Base-by-base conservation (phyloP, 345 rosid genomes). In the Melaleuca alternifolia region DNA sequence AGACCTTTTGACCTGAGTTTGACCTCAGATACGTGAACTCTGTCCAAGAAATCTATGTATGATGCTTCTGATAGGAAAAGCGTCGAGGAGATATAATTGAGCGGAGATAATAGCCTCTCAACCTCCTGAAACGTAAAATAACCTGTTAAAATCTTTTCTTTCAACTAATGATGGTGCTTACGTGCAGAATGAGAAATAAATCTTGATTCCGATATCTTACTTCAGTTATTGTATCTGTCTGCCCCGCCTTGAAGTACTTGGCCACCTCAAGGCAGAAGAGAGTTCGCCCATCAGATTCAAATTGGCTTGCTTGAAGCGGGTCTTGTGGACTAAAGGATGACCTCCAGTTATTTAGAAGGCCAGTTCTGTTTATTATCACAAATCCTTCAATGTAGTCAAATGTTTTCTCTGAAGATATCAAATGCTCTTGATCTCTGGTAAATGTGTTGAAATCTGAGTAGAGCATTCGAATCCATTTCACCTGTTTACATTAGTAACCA, bases 351-450 rank as follows among this genome's bases (percentile, higher is more conserved):
- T 94, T 93, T 54, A 95, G 87, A 84, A 95, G 95, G n/a, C 95
- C 96, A 52, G 98, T 95, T 87, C 97, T 91, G 92, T 97, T 95
- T 85, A 94, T 93, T 75, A 95, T 93, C 89, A 96, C 98, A 89
- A 95, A 96, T 52, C 99, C 99, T 95, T 97, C 99, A 11, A 96
- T 48, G 82, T 97, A 97, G 85, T 96, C 97, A 6, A 97, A 95
- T 56, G 93, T 89, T 85, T 76, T 90, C 76, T 90, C 93, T 85
- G 87, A 92, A 20, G 96, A 91, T 84, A 94, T 94, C 61, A 97
- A 87, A 61, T 79, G 88, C 93, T 95, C 98, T 92, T 97, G 99
- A 89, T 97, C 99, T 90, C 88, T 90, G 50, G 94, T 53, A 88
- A 97, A 96, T 76, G 94, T 91, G 24, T 90, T 41, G 85, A 96